Base-by-base conservation (phyloP, 768 basidiomycete species). In the Naganishia vaughanmartiniae region DNA sequence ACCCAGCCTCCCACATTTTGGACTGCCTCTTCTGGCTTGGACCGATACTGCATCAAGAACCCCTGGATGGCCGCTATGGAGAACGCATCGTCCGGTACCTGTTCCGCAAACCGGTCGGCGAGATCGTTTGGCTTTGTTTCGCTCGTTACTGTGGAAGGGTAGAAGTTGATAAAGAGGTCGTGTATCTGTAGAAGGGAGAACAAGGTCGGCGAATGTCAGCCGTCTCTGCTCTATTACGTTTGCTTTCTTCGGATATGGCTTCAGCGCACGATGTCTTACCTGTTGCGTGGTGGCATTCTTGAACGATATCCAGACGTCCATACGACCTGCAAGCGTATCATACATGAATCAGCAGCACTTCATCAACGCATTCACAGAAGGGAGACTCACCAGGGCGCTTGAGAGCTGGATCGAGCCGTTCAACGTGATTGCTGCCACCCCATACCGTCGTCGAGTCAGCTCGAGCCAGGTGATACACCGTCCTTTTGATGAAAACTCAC, bases 41-140 rank as follows among this genome's bases (percentile, higher is more conserved):
- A 83, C 79, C 90, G 90, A 82, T 88, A 86, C 24, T 82, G 80
- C 88, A 92, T 89, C 71, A 91, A 78, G 77, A 87, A 90, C 4
- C 91, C 92, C 83, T 94, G 92, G 66, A 96, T 83, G 69, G 91
- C 89, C 24, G 93, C 92, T 77, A 93, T 90, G 76, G 90, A 90
- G 77, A 93, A 91, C 82, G 90, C 89, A 48, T 89, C 88, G 45
- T 92, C 89, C 0, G 93, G 91, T 26, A 92, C 83, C 15, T 33
- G 42, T 36, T 51, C 33, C 12, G 71, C 46, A 42, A 67, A 72
- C 26, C 24, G 31, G 14, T 68, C 54, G 11, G 71, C 71, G 30
- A 67, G 66, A 19, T 54, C 19, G 15, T 12, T 30, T 42, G 42
- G 15, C 24, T 65, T 65, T 30, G 51, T 46, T 3, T 31, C 33